Evolutionary conservation across 768 basidiomycete genomes (phyloP).

Genomic region (Solioccasus polychromus): DNA sequence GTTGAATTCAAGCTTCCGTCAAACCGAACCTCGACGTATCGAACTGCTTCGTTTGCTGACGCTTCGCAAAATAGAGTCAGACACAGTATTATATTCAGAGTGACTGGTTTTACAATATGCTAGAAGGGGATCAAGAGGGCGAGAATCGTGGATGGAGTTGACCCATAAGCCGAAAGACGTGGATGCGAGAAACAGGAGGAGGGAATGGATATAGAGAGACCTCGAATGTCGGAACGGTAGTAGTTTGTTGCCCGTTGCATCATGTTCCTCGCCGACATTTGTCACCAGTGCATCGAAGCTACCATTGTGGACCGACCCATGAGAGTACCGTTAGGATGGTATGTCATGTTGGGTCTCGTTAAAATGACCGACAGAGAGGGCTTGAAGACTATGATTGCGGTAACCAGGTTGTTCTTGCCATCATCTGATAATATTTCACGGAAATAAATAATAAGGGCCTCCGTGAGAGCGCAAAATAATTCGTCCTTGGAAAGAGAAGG

Average conservation of each 20-base stretch:
- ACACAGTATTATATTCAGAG: background rate
- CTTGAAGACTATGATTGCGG: too few relatives aligned
- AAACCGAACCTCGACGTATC: slow-evolving; percentile 3
- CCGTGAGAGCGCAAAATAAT: too few relatives aligned
- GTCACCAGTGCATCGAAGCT: background rate
- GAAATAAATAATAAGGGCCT: too few relatives aligned
- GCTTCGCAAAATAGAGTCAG: background rate
- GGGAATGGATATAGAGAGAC: background rate
- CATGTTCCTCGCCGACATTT: background rate
- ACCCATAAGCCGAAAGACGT: background rate
- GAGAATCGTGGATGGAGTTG: background rate
- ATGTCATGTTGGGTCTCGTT: too few relatives aligned
- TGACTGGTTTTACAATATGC: background rate
- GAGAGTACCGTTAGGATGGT: too few relatives aligned
- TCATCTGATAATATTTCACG: too few relatives aligned
- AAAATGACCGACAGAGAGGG: too few relatives aligned
- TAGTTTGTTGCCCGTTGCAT: background rate
- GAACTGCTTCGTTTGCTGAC: slow-evolving; percentile 4
- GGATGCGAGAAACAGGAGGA: background rate
- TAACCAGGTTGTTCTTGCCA: too few relatives aligned
- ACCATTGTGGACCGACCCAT: too few relatives aligned
- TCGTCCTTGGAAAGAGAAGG: too few relatives aligned
- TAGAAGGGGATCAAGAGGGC: background rate
- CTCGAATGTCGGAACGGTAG: background rate
- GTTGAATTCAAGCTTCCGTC: background rate